Evolutionary conservation across 1,284 basidiomycete species (phyloP).

Genomic region (Cutaneotrichosporon sp.): DNA sequence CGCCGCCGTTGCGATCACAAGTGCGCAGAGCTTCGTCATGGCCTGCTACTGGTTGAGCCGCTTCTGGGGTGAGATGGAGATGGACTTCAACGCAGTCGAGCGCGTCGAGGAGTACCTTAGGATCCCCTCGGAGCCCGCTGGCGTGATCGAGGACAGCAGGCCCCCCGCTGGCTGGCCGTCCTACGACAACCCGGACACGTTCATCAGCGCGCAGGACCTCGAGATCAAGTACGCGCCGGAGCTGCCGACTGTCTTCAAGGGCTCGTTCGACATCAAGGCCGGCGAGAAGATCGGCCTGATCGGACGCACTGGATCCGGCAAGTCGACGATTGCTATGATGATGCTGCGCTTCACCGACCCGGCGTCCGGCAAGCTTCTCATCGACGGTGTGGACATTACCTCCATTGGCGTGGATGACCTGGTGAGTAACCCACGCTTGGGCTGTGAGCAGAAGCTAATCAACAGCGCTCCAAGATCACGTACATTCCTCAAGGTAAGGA

Average conservation of each 20-base stretch:
- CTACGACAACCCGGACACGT: constrained; percentile 30
- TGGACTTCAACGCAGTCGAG: constrained; percentile 75
- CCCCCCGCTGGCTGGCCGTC: constrained; percentile 87
- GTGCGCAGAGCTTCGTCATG: constrained; percentile 52
- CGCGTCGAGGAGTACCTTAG: constrained; percentile 87
- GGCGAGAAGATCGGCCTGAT: constrained; percentile 71
- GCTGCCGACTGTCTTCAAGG: constrained; percentile 76
- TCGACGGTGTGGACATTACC: constrained; percentile 88
- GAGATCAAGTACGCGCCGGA: constrained; percentile 81
- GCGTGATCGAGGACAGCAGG: constrained; percentile 65
- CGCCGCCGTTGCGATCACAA: constrained; percentile 81
- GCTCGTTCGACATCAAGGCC: constrained; percentile 70
- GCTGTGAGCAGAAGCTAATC: background rate
- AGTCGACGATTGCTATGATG: constrained; percentile 74
- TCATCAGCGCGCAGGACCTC: constrained; percentile 69
- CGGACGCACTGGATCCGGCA: constrained; percentile 53
- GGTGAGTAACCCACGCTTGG: background rate
- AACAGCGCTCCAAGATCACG: constrained; percentile 49
- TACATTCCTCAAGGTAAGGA: constrained; percentile 55
- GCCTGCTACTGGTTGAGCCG: constrained; percentile 53
- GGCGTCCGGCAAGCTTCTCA: constrained; percentile 69
- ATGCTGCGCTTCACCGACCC: constrained; percentile 88
- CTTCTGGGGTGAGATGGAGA: constrained; percentile 54
- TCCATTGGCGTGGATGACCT: constrained; percentile 83
- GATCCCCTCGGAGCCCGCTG: constrained; percentile 80